Conservation (phyloP, 805 yeast genomes). For the Cyberlindnera meyerae region DNA sequence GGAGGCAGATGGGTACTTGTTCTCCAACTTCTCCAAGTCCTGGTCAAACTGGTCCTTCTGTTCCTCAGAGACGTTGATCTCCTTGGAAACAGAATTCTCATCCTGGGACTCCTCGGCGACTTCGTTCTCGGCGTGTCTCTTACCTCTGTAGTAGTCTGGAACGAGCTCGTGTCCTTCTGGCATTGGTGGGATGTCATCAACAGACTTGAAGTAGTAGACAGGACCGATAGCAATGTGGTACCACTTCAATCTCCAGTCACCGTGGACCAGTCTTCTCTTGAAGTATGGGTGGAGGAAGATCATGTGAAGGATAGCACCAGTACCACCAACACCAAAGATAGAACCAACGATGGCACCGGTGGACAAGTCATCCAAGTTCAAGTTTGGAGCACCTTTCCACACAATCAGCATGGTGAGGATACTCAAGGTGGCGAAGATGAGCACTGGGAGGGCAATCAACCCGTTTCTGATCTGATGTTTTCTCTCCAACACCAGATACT, state of each 20-base stretch:
- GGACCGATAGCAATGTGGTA: conserved; percentile 58
- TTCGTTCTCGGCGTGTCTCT: conserved; percentile 32
- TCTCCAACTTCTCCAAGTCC: conserved; percentile 19
- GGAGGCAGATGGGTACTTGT: conserved; percentile 9
- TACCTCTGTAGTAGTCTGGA: conserved; percentile 63
- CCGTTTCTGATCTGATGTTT: conserved; percentile 52
- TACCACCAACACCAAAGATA: conserved; percentile 61
- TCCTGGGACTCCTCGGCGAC: too few species aligned
- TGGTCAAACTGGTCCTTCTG: conserved; percentile 19
- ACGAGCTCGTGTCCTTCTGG: conserved; percentile 54
- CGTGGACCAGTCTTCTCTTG: conserved; percentile 51
- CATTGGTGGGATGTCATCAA: conserved; percentile 58
- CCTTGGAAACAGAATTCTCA: too few species aligned
- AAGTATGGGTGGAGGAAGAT: conserved; percentile 57
- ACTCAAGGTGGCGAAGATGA: conserved; percentile 55
- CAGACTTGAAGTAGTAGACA: conserved; percentile 44
- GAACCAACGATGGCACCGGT: conserved; percentile 51
- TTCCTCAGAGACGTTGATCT: conserved; percentile 22
- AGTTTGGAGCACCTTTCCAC: conserved; percentile 75
- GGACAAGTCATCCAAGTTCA: conserved; percentile 50
- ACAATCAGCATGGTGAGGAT: conserved; percentile 72
- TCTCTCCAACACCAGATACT: conserved; percentile 57
- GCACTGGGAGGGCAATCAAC: conserved; percentile 50
- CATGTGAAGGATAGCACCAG: conserved; percentile 46
- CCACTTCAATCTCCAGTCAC: conserved; percentile 64